These are phyloP conservation scores for Psidium friedrichsthalianum DNA, from an alignment of 345 rosid genomes.

Conservation along the genomic window DNA sequence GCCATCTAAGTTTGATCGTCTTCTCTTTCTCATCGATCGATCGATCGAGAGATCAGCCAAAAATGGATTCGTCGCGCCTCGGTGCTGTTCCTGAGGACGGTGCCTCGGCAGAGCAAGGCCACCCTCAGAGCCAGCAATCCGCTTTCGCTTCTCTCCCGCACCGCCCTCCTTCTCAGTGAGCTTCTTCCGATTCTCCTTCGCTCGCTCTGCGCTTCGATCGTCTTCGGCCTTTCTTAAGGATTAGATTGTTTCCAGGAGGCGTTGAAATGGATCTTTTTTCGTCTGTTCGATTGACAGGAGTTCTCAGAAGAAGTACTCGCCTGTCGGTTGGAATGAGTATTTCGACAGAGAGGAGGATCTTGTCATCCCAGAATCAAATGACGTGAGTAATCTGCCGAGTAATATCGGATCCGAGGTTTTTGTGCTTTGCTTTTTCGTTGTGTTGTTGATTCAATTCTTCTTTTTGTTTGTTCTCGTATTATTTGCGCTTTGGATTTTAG, in stretches of 20 bases:
- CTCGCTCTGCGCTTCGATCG: background rate
- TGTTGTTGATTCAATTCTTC: background rate
- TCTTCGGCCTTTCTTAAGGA: background rate
- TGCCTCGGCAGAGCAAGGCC: slow-evolving; percentile 8
- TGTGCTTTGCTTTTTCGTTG: background rate
- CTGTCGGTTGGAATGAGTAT: slow-evolving; percentile 56
- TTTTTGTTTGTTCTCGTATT: background rate
- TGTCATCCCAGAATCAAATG: slow-evolving; percentile 45
- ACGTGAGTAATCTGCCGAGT: slow-evolving; percentile 33
- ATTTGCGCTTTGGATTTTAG: slow-evolving; percentile 26
- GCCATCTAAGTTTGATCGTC: background rate
- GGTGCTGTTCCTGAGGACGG: slow-evolving; percentile 42
- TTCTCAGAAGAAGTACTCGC: slow-evolving; percentile 43
- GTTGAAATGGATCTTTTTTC: background rate
- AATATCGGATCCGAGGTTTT: background rate
- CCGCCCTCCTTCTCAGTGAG: slow-evolving; percentile 59
- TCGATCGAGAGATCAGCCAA: background rate
- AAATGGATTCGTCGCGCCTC: slow-evolving; percentile 43
- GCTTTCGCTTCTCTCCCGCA: slow-evolving; percentile 45
- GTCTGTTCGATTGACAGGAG: slow-evolving; percentile 16
- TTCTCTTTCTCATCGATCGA: background rate
- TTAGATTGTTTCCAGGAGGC: background rate
- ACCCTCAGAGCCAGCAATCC: slow-evolving; percentile 16
- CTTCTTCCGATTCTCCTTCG: background rate
- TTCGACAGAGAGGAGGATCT: slow-evolving; percentile 79